Conservation (phyloP, 2,329 filamentous ascomycete genomes). For the Venturia oleaginea region DNA sequence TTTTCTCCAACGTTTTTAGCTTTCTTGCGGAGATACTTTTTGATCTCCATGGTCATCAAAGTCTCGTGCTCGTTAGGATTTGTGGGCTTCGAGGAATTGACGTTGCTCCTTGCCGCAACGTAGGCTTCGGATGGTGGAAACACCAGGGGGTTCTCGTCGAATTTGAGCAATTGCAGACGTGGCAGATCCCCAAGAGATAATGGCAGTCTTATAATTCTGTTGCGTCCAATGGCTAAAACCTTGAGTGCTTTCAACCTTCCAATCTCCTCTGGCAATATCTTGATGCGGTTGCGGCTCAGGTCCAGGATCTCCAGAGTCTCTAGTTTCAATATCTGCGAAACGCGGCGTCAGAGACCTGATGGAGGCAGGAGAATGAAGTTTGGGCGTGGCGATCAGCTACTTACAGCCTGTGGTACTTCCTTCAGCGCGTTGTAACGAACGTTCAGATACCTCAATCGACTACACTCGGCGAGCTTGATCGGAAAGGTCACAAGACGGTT, state of each 20-base stretch:
- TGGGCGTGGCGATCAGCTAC: constrained; percentile 22
- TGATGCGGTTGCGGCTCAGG: constrained; percentile 79
- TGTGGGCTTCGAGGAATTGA: background rate
- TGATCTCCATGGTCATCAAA: constrained; percentile 48
- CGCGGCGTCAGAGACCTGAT: constrained; percentile 19
- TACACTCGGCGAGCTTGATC: constrained; percentile 63
- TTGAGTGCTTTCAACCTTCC: constrained; percentile 75
- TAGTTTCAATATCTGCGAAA: constrained; percentile 67
- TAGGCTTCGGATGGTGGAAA: constrained; percentile 54
- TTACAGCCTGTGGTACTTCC: constrained; percentile 56
- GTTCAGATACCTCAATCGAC: constrained; percentile 69
- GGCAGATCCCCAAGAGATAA: constrained; percentile 81
- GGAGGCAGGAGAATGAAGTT: background rate
- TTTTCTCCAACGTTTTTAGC: background rate
- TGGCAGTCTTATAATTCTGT: constrained; percentile 76
- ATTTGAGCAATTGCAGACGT: constrained; percentile 78
- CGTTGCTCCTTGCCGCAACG: constrained; percentile 16
- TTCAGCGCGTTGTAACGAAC: constrained; percentile 66
- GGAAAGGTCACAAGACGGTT: constrained; percentile 66
- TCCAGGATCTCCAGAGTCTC: constrained; percentile 86
- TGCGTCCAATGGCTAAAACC: constrained; percentile 79
- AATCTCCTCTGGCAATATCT: constrained; percentile 67
- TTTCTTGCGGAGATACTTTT: constrained; percentile 28
- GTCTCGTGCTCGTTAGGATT: constrained; percentile 47
- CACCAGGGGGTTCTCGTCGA: constrained; percentile 77